Percentiles rank a stretch among this genome's conserved stretches.
Evolutionary conservation across 441 rosid genomes (phyloP).

Genomic region (Dalechampia spathulata): DNA sequence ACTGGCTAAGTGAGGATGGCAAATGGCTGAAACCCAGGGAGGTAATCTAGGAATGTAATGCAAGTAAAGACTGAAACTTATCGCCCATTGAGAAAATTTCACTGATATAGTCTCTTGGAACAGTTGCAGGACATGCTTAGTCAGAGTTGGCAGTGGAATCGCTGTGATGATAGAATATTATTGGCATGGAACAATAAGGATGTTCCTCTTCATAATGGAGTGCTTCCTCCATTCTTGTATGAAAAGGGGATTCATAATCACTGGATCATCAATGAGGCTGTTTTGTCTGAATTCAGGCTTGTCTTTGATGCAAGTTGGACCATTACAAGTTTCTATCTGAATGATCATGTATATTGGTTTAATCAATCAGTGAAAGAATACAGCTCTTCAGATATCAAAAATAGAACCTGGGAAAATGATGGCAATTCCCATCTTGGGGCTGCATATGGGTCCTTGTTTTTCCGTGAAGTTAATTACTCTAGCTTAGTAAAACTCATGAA

Average conservation of each 20-base stretch:
- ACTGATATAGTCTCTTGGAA: constrained; percentile 28
- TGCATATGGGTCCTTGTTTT: constrained; percentile 55
- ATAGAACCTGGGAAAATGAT: constrained; percentile 65
- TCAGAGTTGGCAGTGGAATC: constrained; percentile 27
- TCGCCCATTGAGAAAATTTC: constrained; percentile 12
- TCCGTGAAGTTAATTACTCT: constrained; percentile 34
- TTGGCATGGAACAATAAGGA: constrained; percentile 74
- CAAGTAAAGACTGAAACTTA: constrained; percentile 20
- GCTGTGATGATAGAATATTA: constrained; percentile 44
- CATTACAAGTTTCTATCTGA: constrained; percentile 42
- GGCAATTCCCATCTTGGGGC: constrained; percentile 73
- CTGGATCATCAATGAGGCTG: constrained; percentile 71
- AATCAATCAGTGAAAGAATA: constrained; percentile 16
- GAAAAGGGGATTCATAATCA: constrained; percentile 58
- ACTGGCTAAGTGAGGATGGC: constrained; percentile 51
- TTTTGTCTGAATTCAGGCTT: constrained; percentile 53
- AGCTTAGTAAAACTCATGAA: constrained; percentile 49
- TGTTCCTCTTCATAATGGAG: constrained; percentile 58
- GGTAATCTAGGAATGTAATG: constrained; percentile 36
- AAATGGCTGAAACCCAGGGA: constrained; percentile 38
- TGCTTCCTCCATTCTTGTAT: constrained; percentile 79
- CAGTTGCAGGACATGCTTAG: constrained; percentile 68
- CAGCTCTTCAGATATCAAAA: constrained; percentile 16
- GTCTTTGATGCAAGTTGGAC: constrained; percentile 76
- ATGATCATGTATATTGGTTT: constrained; percentile 22